A percentile compares a stretch with the other conserved stretches of the same genome.
phyloP scores from a whole-genome alignment of 805 yeast species.

The Ogataea parapolymorpha region DNA sequence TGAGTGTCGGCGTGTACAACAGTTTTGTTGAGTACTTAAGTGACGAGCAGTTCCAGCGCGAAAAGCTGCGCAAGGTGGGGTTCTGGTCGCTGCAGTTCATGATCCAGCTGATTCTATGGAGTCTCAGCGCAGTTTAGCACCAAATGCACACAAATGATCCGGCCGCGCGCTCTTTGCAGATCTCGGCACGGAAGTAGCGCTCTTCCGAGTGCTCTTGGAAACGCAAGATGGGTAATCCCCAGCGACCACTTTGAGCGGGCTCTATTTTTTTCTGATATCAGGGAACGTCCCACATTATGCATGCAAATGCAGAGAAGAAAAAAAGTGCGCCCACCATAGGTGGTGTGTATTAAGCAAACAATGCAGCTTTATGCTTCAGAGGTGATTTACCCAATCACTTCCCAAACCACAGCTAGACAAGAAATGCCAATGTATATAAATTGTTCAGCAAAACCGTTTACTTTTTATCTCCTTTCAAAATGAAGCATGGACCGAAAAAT shows the following conservation, averaged over 20 bases:
- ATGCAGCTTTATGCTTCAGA: background rate
- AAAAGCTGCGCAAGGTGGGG: conserved; percentile 78
- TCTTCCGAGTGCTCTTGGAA: background rate
- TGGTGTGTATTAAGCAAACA: background rate
- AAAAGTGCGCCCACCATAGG: background rate
- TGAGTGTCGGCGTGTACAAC: conserved; percentile 84
- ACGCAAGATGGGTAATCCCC: background rate
- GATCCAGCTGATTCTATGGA: conserved; percentile 77
- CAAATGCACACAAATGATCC: background rate
- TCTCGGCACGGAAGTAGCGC: background rate
- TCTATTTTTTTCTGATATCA: background rate
- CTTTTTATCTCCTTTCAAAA: background rate
- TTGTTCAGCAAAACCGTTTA: background rate
- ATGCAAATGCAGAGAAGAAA: background rate
- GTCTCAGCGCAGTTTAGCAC: conserved; percentile 55
- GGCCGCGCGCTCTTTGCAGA: background rate
- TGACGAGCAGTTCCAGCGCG: conserved; percentile 74
- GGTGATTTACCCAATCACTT: background rate
- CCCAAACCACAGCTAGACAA: background rate
- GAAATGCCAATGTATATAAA: background rate
- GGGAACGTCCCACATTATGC: conserved; percentile 1
- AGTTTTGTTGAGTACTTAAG: conserved; percentile 86
- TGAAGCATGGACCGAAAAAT: conserved; percentile 4
- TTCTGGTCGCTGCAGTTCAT: conserved; percentile 89
- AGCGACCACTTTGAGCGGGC: background rate